These are phyloP conservation scores for Cryptococcus maquisensis DNA, from an alignment of 1,284 basidiomycete genomes.

Conservation along the genomic window DNA sequence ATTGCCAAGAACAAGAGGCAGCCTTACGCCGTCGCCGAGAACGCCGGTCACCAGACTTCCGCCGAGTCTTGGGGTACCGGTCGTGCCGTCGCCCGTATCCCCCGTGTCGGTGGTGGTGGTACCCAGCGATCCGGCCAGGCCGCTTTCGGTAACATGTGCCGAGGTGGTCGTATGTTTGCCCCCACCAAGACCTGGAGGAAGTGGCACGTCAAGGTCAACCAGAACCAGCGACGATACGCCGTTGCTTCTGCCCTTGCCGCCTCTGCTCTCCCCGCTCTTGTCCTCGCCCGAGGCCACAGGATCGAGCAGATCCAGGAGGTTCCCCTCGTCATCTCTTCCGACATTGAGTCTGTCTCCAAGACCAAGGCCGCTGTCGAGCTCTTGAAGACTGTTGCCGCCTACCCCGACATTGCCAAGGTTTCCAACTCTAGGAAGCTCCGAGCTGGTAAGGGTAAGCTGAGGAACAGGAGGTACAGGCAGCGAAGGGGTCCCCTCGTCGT, in stretches of 20 bases:
- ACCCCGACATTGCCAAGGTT: constrained; percentile 92
- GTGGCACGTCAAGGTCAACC: constrained; percentile 99
- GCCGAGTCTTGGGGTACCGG: constrained; percentile 98
- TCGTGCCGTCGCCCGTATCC: constrained; percentile 99
- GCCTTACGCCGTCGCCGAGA: constrained; percentile 93
- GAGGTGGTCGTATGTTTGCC: constrained; percentile 99
- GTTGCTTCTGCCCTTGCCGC: constrained; percentile 97
- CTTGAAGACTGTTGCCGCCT: constrained; percentile 86
- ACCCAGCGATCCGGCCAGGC: constrained; percentile 98
- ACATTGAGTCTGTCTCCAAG: constrained; percentile 84
- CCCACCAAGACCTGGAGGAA: constrained; percentile 99
- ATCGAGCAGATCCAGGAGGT: constrained; percentile 98
- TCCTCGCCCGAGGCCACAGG: constrained; percentile 98
- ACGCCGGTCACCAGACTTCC: constrained; percentile 98
- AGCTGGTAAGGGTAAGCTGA: constrained; percentile 95
- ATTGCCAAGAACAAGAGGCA: constrained; percentile 98
- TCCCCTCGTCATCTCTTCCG: constrained; percentile 81
- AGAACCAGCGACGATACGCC: constrained; percentile 98
- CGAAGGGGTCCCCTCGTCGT: constrained; percentile 96
- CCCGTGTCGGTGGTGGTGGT: constrained; percentile 98
- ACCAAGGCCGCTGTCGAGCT: constrained; percentile 96
- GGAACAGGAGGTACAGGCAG: constrained; percentile 95
- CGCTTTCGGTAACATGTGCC: constrained; percentile 99
- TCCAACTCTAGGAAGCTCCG: constrained; percentile 96
- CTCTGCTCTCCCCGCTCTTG: constrained; percentile 94